Evolutionary conservation across 306 rosid species (phyloP).

Genomic region (Corylus heterophylla): DNA sequence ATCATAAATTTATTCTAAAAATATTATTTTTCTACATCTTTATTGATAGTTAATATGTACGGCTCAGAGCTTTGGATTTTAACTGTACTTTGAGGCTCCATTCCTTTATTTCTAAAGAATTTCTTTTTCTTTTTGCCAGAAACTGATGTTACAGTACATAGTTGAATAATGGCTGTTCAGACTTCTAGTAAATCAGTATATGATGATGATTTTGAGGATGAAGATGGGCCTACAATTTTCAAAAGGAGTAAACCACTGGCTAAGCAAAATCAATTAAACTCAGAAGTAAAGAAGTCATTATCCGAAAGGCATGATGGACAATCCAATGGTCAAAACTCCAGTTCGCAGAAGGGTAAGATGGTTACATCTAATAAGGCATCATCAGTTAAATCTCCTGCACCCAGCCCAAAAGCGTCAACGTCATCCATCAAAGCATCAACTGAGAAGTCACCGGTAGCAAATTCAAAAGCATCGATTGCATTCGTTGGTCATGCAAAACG

Average conservation of each 20-base stretch:
- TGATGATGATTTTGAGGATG: conserved; percentile 37
- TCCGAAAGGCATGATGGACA: conserved; percentile 34
- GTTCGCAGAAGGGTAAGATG: conserved; percentile 37
- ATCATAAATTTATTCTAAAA: neutral
- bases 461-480: conserved; percentile 14
- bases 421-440: conserved; percentile 26
- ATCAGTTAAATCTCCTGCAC: conserved; percentile 28
- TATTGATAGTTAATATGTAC: neutral
- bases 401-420: conserved; percentile 38
- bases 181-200: conserved; percentile 27
- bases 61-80: neutral
- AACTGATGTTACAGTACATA: conserved; percentile 31
- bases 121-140: conserved; percentile 9
- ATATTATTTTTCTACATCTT: neutral
- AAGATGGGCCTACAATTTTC: conserved; percentile 42
- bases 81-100: neutral
- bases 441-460: conserved; percentile 21
- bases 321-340: conserved; percentile 45
- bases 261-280: conserved; percentile 42
- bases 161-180: conserved; percentile 46
- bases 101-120: neutral
- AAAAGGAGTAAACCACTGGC: conserved; percentile 35
- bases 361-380: conserved; percentile 34
- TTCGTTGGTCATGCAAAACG: conserved; percentile 19
- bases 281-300: conserved; percentile 31